These are phyloP conservation scores for Blastobotrys persicus DNA, from an alignment of 1,139 yeast genomes.

Conservation along the genomic window DNA sequence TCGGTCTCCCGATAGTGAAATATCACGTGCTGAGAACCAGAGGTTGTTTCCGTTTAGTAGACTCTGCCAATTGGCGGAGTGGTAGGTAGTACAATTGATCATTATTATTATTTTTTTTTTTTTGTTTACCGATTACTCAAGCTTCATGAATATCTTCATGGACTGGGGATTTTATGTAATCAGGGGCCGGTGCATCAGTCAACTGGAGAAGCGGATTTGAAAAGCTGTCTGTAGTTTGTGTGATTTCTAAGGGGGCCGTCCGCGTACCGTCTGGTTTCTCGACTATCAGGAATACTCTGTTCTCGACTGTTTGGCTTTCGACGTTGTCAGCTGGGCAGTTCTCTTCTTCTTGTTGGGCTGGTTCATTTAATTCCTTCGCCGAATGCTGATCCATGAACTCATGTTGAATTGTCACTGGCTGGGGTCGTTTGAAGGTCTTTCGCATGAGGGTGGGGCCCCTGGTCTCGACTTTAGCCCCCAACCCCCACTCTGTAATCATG, in stretches of 20 bases:
- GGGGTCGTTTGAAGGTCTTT: conserved; percentile 11
- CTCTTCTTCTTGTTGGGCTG: not conserved
- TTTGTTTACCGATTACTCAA: no score
- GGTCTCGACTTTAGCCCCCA: conserved; percentile 52
- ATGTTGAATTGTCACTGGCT: not conserved
- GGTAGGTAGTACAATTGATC: not conserved
- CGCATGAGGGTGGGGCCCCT: conserved; percentile 49
- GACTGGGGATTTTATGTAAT: not conserved
- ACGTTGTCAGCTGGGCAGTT: conserved; percentile 3
- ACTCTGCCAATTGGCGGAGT: not conserved
- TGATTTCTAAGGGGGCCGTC: not conserved
- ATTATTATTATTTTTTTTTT: no score
- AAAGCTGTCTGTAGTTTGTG: not conserved
- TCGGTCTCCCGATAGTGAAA: no score
- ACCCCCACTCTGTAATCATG: conserved; percentile 65
- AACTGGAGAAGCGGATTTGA: not conserved
- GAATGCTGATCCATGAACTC: not conserved
- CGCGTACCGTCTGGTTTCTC: conserved; percentile 18
- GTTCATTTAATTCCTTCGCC: not conserved
- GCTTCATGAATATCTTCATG: not conserved
- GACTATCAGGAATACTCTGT: conserved; percentile 12
- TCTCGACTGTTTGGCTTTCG: conserved; percentile 13
- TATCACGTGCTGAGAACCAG: no score
- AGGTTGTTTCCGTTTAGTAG: not conserved
- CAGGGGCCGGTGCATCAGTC: not conserved